phyloP scores from a whole-genome alignment of 768 basidiomycete species.

The Boletus patriciae region DNA sequence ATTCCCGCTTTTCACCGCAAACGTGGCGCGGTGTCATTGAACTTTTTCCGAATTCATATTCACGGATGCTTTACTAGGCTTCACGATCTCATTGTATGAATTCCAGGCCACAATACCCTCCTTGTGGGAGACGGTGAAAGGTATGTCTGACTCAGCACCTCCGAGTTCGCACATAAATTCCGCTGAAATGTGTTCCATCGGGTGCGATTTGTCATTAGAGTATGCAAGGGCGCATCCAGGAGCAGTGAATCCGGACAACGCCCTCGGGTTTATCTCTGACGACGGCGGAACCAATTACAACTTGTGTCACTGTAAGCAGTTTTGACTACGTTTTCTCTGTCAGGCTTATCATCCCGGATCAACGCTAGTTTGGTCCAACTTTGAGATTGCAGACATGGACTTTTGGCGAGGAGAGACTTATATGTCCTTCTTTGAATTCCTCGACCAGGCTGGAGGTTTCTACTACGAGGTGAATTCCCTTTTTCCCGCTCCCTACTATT shows the following conservation, averaged over 20 bases:
- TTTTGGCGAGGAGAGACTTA: conserved; percentile 87
- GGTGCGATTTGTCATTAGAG: conserved; percentile 17
- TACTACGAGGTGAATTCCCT: conserved; percentile 70
- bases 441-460: conserved; percentile 81
- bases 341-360: neutral
- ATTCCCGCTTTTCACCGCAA: neutral
- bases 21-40: neutral
- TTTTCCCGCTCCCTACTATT: neutral
- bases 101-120: conserved; percentile 62
- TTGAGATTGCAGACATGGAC: conserved; percentile 85
- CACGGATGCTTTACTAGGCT: conserved; percentile 37
- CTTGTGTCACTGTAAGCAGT: conserved; percentile 57
- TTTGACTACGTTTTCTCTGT: neutral
- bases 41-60: neutral
- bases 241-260: conserved; percentile 51
- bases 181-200: neutral
- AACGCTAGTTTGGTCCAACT: conserved; percentile 83
- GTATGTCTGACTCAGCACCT: conserved; percentile 39
- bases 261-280: conserved; percentile 62
- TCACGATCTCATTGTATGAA: conserved; percentile 63
- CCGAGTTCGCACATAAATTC: conserved; percentile 40
- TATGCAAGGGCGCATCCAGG: conserved; percentile 42
- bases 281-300: conserved; percentile 64
- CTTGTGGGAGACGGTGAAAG: conserved; percentile 61
- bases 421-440: conserved; percentile 76